Evolutionary conservation across 1,284 basidiomycete species (phyloP).

Genomic region (Tilletia caries): DNA sequence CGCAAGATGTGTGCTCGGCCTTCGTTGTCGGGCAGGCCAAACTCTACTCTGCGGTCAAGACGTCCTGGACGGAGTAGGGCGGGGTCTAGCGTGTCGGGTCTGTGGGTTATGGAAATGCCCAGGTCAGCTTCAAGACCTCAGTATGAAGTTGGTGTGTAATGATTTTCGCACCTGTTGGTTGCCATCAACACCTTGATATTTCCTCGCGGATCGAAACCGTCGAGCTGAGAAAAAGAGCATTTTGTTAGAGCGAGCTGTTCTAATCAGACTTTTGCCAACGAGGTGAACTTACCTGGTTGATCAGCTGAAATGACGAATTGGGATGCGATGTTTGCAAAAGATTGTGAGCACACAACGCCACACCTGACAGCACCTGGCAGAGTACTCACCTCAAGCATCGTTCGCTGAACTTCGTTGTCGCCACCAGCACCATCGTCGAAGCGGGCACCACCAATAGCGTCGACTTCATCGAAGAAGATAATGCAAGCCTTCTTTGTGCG

Average conservation of each 20-base stretch:
- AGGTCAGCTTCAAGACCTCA: neutral
- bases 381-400: constrained; percentile 99
- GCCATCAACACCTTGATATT: constrained; percentile 99
- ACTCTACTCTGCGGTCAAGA: constrained; percentile 92
- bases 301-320: neutral
- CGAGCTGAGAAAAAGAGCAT: constrained; percentile 65
- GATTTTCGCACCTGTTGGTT: constrained; percentile 65
- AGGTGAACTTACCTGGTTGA: constrained; percentile 8
- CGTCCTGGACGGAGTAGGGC: constrained; percentile 93
- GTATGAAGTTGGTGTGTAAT: no score
- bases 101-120: constrained; percentile 53
- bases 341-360: neutral
- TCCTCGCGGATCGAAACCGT: constrained; percentile 95
- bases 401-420: constrained; percentile 98
- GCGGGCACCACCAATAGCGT: constrained; percentile 96
- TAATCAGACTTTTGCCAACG: neutral
- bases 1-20: constrained; percentile 93
- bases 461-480: constrained; percentile 98
- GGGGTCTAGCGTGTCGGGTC: constrained; percentile 96
- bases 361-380: neutral
- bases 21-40: constrained; percentile 89
- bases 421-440: constrained; percentile 99
- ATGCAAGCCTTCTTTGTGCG: constrained; percentile 98
- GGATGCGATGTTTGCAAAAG: neutral
- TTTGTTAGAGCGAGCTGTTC: neutral